Evolutionary conservation across 768 basidiomycete species (phyloP), one percentile per base, ranked within the genome.

Genomic region (Agaricus subrufescens): DNA sequence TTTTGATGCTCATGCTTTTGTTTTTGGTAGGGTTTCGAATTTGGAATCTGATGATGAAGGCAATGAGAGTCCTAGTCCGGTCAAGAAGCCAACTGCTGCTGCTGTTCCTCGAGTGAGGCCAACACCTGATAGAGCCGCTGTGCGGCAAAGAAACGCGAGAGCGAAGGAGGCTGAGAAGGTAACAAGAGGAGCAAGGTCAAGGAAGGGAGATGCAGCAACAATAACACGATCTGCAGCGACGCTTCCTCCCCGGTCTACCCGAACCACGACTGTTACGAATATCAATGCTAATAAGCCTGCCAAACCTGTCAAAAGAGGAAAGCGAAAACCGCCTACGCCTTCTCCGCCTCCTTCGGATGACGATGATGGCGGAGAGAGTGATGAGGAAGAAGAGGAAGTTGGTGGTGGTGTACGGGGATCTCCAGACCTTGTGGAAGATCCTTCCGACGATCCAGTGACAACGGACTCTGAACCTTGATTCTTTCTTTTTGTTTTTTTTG

Each of bases 21-120:
- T 34, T 34, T 34, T 11, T 34, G 2, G 34, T 34, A 34, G 34
- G 34, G 34, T 34, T 39, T 47, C 54, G 43, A 42, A 37, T 25
- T 43, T 39, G 14, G 55, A 56, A 31, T 56, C 55, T 43, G 55
- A 56, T 45, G 55, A 56, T 50, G 42, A 56, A 44, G 55, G 55
- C 12, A 45, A 50, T 37, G 25, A 19, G 15, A 56, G 48, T 5
- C 55, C 55, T 37, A 50, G 48, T n/a, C 55, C 55, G n/a, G 47
- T 31, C 34, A 7, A 34, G 34, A 50, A 56, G 45, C 25, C 48
- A 37, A 56, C 37, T 12, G 25, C 42, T n/a, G 29, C 29, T 11
- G 40, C 30, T n/a, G 29, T 19, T 11, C 30, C 30, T 25, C 55
- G 27, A 31, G 34, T 19, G 3, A 48, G 42, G 26, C 5, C 19